Evolutionary conservation across 345 rosid species (phyloP).

Genomic region (Melaleuca quinquenervia): DNA sequence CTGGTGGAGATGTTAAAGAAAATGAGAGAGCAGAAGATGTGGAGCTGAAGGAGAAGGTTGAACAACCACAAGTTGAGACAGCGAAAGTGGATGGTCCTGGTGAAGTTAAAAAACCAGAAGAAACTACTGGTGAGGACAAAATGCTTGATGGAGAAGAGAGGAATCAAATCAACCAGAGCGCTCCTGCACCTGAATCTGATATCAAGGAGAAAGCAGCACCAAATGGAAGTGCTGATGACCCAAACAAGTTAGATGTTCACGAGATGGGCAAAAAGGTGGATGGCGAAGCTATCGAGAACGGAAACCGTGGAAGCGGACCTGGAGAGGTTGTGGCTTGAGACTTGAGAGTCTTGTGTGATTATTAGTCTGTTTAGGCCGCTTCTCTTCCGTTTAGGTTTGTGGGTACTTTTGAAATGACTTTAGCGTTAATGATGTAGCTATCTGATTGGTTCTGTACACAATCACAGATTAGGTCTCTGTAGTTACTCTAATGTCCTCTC

Average conservation of each 20-base stretch:
- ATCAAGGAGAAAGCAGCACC: constrained; percentile 12
- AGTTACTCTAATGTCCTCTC: constrained; percentile 4
- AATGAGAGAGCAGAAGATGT: constrained; percentile 8
- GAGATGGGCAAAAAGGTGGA: constrained; percentile 14
- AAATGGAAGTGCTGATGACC: constrained; percentile 6
- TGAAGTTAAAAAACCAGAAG: constrained; percentile 5
- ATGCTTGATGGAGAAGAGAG: constrained; percentile 5
- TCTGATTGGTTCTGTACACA: constrained; percentile 18
- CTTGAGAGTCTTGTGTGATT: neutral
- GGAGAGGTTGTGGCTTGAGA: constrained; percentile 18
- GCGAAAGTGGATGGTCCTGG: constrained; percentile 7
- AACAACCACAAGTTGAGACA: constrained; percentile 10
- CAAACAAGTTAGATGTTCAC: neutral
- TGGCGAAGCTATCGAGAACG: constrained; percentile 24
- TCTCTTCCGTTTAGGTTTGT: constrained; percentile 1
- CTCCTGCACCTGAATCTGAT: constrained; percentile 10
- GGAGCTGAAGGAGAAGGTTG: constrained; percentile 9
- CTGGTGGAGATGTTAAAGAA: constrained; percentile 5
- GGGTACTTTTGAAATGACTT: constrained; percentile 2
- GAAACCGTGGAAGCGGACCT: constrained; percentile 12
- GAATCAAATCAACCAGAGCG: neutral
- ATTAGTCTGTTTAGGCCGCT: neutral
- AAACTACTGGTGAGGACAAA: neutral
- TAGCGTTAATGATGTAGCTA: constrained; percentile 13
- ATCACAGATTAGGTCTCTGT: constrained; percentile 13